These are phyloP conservation scores for Ottelia alismoides DNA, from an alignment of 106 monocot species.

Conservation along the genomic window DNA sequence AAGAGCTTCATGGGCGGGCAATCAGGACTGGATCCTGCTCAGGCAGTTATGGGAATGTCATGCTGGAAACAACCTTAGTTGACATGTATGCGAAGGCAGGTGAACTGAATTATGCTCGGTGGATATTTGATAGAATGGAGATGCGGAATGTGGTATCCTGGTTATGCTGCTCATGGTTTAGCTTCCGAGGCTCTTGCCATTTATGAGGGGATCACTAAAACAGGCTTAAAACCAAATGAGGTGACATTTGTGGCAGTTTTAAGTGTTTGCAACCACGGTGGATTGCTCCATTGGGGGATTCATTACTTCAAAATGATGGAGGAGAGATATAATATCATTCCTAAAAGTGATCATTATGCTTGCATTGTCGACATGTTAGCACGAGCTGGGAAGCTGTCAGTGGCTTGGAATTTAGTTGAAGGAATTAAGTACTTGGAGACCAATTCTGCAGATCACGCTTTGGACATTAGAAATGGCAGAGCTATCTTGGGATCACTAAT, in stretches of 20 bases:
- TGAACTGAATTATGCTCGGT: conserved; percentile 27
- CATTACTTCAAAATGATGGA: conserved; percentile 40
- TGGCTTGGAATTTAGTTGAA: conserved; percentile 26
- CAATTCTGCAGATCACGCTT: background rate
- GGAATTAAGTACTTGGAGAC: conserved; percentile 6
- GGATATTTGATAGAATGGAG: conserved; percentile 28
- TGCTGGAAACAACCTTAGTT: conserved; percentile 34
- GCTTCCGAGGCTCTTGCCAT: conserved; percentile 26
- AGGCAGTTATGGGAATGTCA: conserved; percentile 10
- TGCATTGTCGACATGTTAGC: conserved; percentile 53
- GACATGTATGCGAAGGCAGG: conserved; percentile 48
- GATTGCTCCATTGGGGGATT: conserved; percentile 32
- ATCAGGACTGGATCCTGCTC: no score
- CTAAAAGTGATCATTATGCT: conserved; percentile 24
- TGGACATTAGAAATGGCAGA: background rate
- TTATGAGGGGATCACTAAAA: conserved; percentile 28
- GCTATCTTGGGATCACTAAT: conserved; percentile 35
- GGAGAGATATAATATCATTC: conserved; percentile 25
- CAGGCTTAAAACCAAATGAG: conserved; percentile 34
- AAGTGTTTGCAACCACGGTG: conserved; percentile 47
- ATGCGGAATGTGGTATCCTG: conserved; percentile 43
- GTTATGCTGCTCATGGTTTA: conserved; percentile 44
- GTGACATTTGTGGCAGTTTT: conserved; percentile 43
- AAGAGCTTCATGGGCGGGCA: conserved; percentile 51
- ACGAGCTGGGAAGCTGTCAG: conserved; percentile 31